phyloP scores from a whole-genome alignment of 352 stramenopile species.

The Peronospora tabacina region DNA sequence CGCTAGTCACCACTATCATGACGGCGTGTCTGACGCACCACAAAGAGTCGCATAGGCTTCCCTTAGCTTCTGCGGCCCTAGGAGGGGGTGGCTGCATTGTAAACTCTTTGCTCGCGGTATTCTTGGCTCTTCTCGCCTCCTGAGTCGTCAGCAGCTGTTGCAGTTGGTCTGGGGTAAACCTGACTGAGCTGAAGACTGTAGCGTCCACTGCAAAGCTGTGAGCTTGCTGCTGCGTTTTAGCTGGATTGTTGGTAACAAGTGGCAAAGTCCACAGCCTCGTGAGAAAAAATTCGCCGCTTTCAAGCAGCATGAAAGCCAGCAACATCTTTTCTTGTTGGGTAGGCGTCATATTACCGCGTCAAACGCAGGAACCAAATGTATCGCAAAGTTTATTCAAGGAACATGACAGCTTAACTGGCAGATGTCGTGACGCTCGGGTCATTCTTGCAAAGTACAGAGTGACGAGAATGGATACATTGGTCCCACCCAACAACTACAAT shows the following conservation, averaged over 20 bases:
- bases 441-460: too few species aligned
- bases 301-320: constrained; percentile 29
- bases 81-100: constrained; percentile 26
- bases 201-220: constrained; percentile 12
- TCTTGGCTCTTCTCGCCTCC: constrained; percentile 34
- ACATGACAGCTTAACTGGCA: too few species aligned
- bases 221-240: constrained; percentile 21
- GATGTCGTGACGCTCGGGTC: too few species aligned
- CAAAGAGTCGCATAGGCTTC: constrained; percentile 71
- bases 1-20: constrained; percentile 24
- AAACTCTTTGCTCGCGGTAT: constrained; percentile 39
- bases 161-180: constrained; percentile 55
- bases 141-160: constrained; percentile 53
- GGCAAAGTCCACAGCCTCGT: constrained; percentile 41
- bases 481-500: too few species aligned
- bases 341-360: constrained; percentile 27
- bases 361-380: constrained; percentile 1
- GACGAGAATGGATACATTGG: too few species aligned
- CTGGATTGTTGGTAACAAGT: constrained; percentile 37
- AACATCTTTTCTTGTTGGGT: constrained; percentile 18
- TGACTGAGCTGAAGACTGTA: constrained; percentile 10
- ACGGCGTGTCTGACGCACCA: constrained; percentile 48
- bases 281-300: constrained; percentile 54
- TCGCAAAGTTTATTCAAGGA: neutral
- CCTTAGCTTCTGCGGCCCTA: constrained; percentile 34